Conservation (phyloP, 257 asterid species). For the Fraxinus quadrangulata region DNA sequence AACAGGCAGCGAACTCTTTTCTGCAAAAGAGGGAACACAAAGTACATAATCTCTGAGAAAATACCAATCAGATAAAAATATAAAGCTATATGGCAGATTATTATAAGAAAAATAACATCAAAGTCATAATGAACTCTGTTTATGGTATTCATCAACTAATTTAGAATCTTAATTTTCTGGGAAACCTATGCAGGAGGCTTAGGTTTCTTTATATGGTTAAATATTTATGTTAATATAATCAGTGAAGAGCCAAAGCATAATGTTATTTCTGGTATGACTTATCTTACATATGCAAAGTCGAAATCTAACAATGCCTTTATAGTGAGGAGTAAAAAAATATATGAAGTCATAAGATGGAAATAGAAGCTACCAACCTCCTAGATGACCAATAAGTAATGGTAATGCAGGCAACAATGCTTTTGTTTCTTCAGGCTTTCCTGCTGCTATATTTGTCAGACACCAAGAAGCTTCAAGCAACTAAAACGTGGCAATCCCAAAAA, state of each 20-base stretch:
- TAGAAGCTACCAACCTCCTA: constrained; percentile 74
- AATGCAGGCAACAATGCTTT: constrained; percentile 83
- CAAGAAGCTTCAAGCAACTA: constrained; percentile 99
- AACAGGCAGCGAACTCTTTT: constrained; percentile 80
- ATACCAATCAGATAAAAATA: not conserved
- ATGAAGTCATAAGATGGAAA: constrained; percentile 19
- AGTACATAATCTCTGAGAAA: constrained; percentile 4
- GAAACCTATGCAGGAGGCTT: not conserved
- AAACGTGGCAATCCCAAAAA: constrained; percentile 17
- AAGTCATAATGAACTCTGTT: constrained; percentile 9
- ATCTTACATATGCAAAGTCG: not conserved
- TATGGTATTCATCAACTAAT: not conserved
- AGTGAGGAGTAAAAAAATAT: not conserved
- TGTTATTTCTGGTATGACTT: not conserved
- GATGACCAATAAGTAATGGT: constrained; percentile 91
- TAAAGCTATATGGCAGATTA: not conserved
- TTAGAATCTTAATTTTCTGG: not conserved
- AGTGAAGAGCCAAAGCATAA: not conserved
- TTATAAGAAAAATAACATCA: constrained; percentile 13
- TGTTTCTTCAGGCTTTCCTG: constrained; percentile 94
- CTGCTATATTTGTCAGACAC: constrained; percentile 97
- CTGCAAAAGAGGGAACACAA: constrained; percentile 37
- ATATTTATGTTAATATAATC: constrained; percentile 7
- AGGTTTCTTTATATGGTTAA: not conserved
- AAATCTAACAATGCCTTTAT: constrained; percentile 20